Evolutionary conservation across 2,329 filamentous ascomycete species (phyloP), one percentile per base, ranked within the genome.

Genomic region (Ceratocystis huliohia): DNA sequence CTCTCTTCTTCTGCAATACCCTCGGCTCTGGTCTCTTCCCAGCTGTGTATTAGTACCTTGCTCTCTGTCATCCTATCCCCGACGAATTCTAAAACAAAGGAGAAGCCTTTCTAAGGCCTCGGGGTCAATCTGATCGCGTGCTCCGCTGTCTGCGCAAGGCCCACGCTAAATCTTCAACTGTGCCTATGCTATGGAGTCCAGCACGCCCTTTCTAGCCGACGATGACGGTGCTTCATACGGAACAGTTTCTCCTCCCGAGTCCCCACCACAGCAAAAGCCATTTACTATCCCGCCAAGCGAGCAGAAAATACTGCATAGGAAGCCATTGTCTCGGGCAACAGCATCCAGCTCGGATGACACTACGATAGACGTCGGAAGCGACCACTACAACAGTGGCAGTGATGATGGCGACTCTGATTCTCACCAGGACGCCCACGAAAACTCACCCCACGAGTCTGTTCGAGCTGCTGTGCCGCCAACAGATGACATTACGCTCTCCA

Each of bases 401-500:
- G 69, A 70, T 20, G 71, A 72, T n/a, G 74, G 74, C n/a, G 73
- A 74, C 10, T 76, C 75, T 30, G 76, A 77, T 17, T 74, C 77
- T 22, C 79, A 82, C 33, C 61, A 37, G 33, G 44, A 50, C n/a
- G 30, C 82, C 13, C 78, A 81, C 17, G 87, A 89, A 73, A 86
- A 91, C 74, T 90, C 88, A 0, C 86, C 86, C 10, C 90, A 93
- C 73, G 80, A 89, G 59, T 87, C 90, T 73, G 90, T 94, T 46
- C 84, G 89, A 67, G 89, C 89, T 57, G 91, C 88, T 0, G 89
- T 94, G 6, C 81, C 88, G 13, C 85, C 88, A 3, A 86, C 84
- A 41, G 89, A 94, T 75, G 84, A 94, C 72, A 85, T 82, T 17
- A 81, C 84, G 2, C 77, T 93, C n/a, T 93, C 89, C 7, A 91